Percentiles rank a stretch among this genome's conserved stretches.
Evolutionary conservation across 768 basidiomycete genomes (phyloP).

Genomic region (Tylopilus rubrobrunneus): DNA sequence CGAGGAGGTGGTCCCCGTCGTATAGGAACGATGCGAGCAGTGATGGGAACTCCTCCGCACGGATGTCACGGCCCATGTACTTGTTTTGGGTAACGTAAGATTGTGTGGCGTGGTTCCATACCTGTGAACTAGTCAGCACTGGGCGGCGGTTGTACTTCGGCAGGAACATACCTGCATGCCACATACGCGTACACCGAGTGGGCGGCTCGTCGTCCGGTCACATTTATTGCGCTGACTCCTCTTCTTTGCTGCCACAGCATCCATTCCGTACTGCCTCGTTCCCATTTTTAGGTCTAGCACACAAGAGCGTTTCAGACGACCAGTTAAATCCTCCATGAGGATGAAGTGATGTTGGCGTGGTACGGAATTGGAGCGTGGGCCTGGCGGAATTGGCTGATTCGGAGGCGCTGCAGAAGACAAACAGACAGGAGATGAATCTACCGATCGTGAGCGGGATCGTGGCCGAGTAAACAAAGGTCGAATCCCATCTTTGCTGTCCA

Average conservation of each 20-base stretch:
- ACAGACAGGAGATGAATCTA: conserved; percentile 24
- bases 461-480: conserved; percentile 30
- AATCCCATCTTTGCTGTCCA: conserved; percentile 22
- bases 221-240: conserved; percentile 99
- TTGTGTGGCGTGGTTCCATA: conserved; percentile 85
- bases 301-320: conserved; percentile 84
- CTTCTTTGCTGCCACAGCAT: conserved; percentile 89
- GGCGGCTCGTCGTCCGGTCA: conserved; percentile 89
- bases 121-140: conserved; percentile 44
- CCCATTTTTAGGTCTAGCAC: conserved; percentile 99
- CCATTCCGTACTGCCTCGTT: conserved; percentile 97
- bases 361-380: conserved; percentile 43
- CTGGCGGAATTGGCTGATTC: conserved; percentile 32
- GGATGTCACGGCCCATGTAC: conserved; percentile 90
- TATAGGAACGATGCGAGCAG: conserved; percentile 81
- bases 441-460: conserved; percentile 42
- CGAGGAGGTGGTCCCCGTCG: conserved; percentile 78
- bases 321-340: conserved; percentile 98
- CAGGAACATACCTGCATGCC: conserved; percentile 88
- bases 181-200: conserved; percentile 89
- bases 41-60: conserved; percentile 77
- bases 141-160: neutral
- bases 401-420: conserved; percentile 27
- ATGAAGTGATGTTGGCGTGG: conserved; percentile 97
- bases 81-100: conserved; percentile 94